Percentiles rank a stretch among this genome's conserved stretches.
Conservation (phyloP, 2,329 filamentous ascomycete species). For the Paraphoma chrysanthemicola region DNA sequence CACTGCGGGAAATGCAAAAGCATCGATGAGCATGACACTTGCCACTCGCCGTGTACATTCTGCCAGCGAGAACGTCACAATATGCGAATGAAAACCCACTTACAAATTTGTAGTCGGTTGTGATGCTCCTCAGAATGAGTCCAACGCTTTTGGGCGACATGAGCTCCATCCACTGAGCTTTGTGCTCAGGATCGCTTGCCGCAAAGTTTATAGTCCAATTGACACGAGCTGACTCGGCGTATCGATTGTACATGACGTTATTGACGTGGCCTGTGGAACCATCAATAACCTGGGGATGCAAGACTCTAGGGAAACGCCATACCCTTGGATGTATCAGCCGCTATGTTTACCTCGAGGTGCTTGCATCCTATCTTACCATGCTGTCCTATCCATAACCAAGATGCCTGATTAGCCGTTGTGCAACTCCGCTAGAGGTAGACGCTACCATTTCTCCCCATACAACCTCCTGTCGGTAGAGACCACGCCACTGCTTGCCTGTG, state of each 20-base stretch:
- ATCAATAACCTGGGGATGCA: constrained; percentile 19
- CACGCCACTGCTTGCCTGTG: constrained; percentile 66
- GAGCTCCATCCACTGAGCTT: constrained; percentile 71
- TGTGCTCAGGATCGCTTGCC: constrained; percentile 66
- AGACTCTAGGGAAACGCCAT: constrained; percentile 7
- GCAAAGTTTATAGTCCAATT: constrained; percentile 80
- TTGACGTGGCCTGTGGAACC: constrained; percentile 74
- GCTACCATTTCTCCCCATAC: constrained; percentile 86
- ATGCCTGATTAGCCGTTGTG: constrained; percentile 34
- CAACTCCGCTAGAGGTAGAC: not conserved
- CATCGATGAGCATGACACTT: not conserved
- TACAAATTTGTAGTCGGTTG: constrained; percentile 87
- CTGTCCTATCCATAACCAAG: constrained; percentile 50
- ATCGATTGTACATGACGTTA: constrained; percentile 83
- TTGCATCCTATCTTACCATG: constrained; percentile 58
- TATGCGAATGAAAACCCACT: constrained; percentile 39
- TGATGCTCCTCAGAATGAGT: constrained; percentile 80
- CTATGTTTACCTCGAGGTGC: not conserved
- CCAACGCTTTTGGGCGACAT: constrained; percentile 72
- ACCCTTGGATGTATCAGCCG: constrained; percentile 15
- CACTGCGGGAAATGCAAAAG: not conserved
- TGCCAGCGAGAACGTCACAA: not conserved
- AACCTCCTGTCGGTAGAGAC: constrained; percentile 71
- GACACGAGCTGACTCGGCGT: constrained; percentile 80
- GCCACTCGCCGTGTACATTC: too few relatives aligned